A percentile compares a stretch with the other conserved stretches of the same genome.
phyloP scores from a whole-genome alignment of 1,284 basidiomycete genomes.

The Moniliella sp. region DNA sequence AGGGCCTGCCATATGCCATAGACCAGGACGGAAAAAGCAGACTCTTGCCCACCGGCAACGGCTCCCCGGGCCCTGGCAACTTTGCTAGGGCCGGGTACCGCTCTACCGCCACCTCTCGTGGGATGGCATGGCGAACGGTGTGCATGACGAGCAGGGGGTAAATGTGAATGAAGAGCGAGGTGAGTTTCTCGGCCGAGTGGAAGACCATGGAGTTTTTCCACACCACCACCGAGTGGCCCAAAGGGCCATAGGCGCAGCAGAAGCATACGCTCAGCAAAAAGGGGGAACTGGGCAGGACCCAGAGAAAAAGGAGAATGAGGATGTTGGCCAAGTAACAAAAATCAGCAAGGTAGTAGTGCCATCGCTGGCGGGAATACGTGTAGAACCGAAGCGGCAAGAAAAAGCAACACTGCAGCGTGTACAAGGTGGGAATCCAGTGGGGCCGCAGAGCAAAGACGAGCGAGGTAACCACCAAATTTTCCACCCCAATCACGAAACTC shows the following conservation, averaged over 20 bases:
- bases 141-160: conserved; percentile 50
- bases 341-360: conserved; percentile 49
- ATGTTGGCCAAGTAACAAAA: background rate
- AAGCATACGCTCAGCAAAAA: conserved; percentile 21
- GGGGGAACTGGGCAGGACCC: conserved; percentile 12
- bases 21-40: conserved; percentile 23
- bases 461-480: conserved; percentile 37
- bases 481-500: conserved; percentile 74
- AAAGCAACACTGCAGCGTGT: conserved; percentile 52
- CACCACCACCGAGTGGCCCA: conserved; percentile 78
- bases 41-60: background rate
- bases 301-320: no score
- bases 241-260: conserved; percentile 39
- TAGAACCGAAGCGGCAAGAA: conserved; percentile 61
- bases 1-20: conserved; percentile 71
- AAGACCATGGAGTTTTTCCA: conserved; percentile 92
- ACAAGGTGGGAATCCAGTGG: conserved; percentile 50
- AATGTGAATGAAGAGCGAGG: conserved; percentile 37
- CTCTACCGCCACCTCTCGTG: conserved; percentile 40
- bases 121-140: conserved; percentile 68
- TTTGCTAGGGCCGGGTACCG: conserved; percentile 60
- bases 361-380: conserved; percentile 42
- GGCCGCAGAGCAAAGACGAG: conserved; percentile 62
- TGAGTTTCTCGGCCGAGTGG: conserved; percentile 78
- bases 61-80: conserved; percentile 26